These are phyloP conservation scores for Hypoxylon sp. DNA, from an alignment of 2,329 filamentous ascomycete genomes.

Conservation along the genomic window DNA sequence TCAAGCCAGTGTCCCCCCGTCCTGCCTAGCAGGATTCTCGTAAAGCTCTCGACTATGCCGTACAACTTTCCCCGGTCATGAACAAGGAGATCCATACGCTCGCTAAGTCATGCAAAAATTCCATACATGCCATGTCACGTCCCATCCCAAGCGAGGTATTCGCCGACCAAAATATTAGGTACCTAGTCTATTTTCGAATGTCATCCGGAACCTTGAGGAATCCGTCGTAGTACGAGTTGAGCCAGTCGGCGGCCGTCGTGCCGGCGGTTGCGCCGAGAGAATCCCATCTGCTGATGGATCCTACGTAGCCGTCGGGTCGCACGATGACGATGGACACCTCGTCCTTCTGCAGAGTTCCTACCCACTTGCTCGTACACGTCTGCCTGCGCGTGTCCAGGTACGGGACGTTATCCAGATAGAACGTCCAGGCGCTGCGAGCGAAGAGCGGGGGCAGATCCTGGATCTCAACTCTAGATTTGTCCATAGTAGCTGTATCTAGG, in stretches of 20 bases:
- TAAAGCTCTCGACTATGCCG: no score
- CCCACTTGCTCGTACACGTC: conserved; percentile 41
- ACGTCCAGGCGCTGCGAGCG: conserved; percentile 39
- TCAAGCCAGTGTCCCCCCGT: conserved; percentile 13
- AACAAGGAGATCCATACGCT: conserved; percentile 15
- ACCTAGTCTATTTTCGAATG: conserved; percentile 19
- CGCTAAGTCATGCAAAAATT: conserved; percentile 3
- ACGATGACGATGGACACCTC: conserved; percentile 39
- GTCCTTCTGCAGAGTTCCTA: conserved; percentile 35
- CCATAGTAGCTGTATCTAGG: conserved; percentile 37
- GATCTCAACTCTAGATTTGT: conserved; percentile 40
- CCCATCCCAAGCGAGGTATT: conserved; percentile 1
- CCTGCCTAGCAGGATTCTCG: conserved; percentile 18
- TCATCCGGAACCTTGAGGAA: conserved; percentile 59
- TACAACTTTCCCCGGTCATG: conserved; percentile 28
- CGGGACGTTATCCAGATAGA: conserved; percentile 43
- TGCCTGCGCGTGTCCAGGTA: conserved; percentile 39
- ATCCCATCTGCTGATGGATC: conserved; percentile 39
- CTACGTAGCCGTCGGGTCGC: conserved; percentile 43
- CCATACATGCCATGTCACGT: conserved; percentile 21
- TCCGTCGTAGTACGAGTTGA: conserved; percentile 62
- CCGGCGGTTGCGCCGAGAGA: conserved; percentile 50
- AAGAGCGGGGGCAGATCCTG: conserved; percentile 39
- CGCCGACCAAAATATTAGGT: neutral
- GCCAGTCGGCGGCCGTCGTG: conserved; percentile 60